Evolutionary conservation across 2,329 filamentous ascomycete genomes (phyloP).

Genomic region (Davidsoniella virescens): DNA sequence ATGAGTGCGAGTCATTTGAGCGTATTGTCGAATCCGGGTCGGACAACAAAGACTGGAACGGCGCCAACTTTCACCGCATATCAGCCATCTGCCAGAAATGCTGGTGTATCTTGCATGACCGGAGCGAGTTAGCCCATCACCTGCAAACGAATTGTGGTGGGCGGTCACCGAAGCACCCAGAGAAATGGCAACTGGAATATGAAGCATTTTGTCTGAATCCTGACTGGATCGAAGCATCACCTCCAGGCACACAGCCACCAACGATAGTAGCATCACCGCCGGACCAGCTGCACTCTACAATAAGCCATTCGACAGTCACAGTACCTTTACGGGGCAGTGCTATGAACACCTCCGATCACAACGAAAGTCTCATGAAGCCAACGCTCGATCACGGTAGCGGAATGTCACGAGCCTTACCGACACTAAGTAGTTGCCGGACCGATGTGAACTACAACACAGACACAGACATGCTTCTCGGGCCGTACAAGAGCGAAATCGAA

Average conservation of each 20-base stretch:
- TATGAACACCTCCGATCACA: background rate
- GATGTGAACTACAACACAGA: background rate
- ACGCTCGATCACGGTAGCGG: background rate
- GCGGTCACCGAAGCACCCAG: conserved; percentile 10
- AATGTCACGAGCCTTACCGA: background rate
- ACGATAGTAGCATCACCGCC: conserved; percentile 1
- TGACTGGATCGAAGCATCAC: conserved; percentile 8
- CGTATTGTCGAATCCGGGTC: conserved; percentile 1
- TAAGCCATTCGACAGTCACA: background rate
- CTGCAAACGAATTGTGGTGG: conserved; percentile 8
- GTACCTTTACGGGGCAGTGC: background rate
- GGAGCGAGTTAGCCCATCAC: conserved; percentile 7
- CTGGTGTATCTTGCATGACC: conserved; percentile 9
- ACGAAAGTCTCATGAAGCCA: background rate
- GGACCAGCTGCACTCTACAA: background rate
- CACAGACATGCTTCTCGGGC: background rate
- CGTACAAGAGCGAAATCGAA: conserved; percentile 9
- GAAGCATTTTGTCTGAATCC: conserved; percentile 10
- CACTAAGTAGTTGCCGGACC: background rate
- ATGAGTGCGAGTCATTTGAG: conserved; percentile 10
- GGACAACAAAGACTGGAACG: conserved; percentile 1
- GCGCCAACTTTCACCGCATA: conserved; percentile 5
- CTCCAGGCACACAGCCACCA: background rate
- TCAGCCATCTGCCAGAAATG: conserved; percentile 12
- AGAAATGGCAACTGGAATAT: conserved; percentile 12